Evolutionary conservation across 805 yeast genomes (phyloP).

Genomic region (Sugiyamaella chiloensis): DNA sequence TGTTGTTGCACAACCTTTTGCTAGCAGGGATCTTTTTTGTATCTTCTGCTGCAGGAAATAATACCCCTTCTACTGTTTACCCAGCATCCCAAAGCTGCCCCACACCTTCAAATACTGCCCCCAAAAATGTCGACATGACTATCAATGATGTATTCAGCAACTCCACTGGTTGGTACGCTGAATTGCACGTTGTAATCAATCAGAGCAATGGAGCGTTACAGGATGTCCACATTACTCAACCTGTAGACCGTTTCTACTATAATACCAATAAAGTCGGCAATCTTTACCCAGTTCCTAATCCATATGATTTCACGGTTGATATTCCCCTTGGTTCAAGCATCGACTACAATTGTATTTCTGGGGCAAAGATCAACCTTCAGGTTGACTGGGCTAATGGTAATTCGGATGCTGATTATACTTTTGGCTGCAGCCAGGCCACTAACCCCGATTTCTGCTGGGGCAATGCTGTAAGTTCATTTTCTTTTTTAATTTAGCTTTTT

Average conservation of each 20-base stretch:
- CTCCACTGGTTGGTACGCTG: not conserved
- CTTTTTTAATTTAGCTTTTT: not conserved
- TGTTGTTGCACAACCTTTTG: not conserved
- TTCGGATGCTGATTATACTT: not conserved
- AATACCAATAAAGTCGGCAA: not conserved
- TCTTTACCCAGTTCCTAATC: not conserved
- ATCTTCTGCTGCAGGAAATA: not conserved
- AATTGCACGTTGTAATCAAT: not conserved
- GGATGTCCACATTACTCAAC: not conserved
- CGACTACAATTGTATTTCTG: not conserved
- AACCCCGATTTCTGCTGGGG: not conserved
- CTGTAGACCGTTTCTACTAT: not conserved
- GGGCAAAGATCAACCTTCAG: not conserved
- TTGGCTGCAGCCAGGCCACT: conserved; percentile 1
- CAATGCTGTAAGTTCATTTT: not conserved
- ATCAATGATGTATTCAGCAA: not conserved
- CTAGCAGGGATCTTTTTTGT: not conserved
- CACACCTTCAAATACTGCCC: not conserved
- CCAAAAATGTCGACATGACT: not conserved
- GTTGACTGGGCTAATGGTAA: conserved; percentile 1
- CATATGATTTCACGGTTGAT: not conserved
- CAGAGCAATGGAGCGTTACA: not conserved
- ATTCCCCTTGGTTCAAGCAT: not conserved
- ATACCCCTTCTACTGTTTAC: not conserved
- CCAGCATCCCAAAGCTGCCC: not conserved